Evolutionary conservation across 495 filamentous ascomycete species (phyloP).

Genomic region (Lophium mytilinum): DNA sequence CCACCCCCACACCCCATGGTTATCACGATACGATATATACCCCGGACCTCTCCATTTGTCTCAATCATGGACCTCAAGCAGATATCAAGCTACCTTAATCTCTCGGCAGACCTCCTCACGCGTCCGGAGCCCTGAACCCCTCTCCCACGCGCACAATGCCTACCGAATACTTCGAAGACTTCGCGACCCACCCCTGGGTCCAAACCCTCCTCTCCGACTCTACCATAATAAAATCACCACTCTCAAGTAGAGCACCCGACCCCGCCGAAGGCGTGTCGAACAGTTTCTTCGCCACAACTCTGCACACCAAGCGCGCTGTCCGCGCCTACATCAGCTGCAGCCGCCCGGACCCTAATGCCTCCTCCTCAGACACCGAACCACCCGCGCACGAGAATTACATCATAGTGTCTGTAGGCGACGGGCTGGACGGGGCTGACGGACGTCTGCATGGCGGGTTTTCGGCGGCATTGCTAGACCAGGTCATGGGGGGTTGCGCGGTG

Average conservation of each 20-base stretch:
- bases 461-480: conserved; percentile 23
- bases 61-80: not conserved
- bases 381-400: not conserved
- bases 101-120: not conserved
- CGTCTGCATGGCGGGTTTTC: conserved; percentile 18
- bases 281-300: not conserved
- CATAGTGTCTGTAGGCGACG: not conserved
- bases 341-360: not conserved
- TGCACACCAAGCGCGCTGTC: not conserved
- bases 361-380: not conserved
- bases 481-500: not conserved
- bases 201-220: not conserved
- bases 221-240: not conserved
- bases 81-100: not conserved
- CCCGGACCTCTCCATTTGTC: not conserved
- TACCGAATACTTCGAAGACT: not conserved
- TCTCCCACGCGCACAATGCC: not conserved
- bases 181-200: not conserved
- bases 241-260: not conserved
- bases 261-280: not conserved
- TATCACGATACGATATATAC: not conserved
- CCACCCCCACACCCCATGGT: not conserved
- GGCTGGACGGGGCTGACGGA: not conserved
- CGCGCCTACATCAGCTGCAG: not conserved
- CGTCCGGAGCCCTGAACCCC: not conserved